Percentiles rank a stretch among this genome's conserved stretches.
These are phyloP conservation scores for Adansonia digitata DNA, from an alignment of 345 rosid genomes.

Conservation along the genomic window DNA sequence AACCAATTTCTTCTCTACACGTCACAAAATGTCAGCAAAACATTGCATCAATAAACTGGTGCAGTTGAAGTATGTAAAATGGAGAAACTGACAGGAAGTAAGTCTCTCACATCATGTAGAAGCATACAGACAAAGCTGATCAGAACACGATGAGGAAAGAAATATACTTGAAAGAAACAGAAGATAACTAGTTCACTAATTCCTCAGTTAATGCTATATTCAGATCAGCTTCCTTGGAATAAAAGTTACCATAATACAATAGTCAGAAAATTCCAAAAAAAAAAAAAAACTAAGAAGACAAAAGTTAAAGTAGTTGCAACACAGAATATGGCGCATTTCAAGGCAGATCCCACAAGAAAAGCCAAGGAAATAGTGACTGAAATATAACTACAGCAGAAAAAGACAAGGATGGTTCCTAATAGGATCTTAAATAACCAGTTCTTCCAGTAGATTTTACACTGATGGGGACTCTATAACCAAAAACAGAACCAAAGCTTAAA, in stretches of 20 bases:
- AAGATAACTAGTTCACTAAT: neutral
- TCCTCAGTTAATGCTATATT: neutral
- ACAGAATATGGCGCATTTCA: neutral
- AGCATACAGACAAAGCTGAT: neutral
- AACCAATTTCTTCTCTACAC: constrained; percentile 86
- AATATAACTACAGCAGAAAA: neutral
- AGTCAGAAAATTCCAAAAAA: neutral
- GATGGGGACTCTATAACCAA: neutral
- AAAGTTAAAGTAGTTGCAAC: neutral
- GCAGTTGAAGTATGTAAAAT: neutral
- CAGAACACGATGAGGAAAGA: neutral
- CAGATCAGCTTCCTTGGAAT: neutral
- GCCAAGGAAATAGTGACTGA: neutral
- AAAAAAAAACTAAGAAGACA: neutral
- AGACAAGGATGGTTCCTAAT: neutral
- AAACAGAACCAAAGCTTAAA: neutral
- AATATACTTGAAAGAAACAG: neutral
- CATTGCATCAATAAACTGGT: neutral
- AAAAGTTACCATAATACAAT: neutral
- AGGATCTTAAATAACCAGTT: neutral
- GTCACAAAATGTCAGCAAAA: constrained; percentile 18
- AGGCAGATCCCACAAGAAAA: neutral
- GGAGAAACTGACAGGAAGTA: neutral
- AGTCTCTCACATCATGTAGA: neutral
- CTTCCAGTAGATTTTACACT: neutral